phyloP scores from a whole-genome alignment of 2,329 filamentous ascomycete genomes.

The Ceratocystis papillata region DNA sequence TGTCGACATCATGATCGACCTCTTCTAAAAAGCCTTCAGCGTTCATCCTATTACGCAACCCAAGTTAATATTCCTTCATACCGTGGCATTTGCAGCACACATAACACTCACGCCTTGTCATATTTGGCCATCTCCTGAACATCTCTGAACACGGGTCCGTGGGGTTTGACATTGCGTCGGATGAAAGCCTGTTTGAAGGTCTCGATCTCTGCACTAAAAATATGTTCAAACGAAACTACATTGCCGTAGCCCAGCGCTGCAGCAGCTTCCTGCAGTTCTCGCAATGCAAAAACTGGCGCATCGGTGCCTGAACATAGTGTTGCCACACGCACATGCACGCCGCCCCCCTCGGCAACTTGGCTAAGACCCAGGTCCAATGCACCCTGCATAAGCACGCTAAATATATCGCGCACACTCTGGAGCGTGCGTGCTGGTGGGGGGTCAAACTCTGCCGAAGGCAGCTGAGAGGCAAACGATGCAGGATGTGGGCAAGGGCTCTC shows the following conservation, averaged over 20 bases:
- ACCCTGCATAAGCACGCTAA: constrained; percentile 15
- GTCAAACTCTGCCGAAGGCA: constrained; percentile 12
- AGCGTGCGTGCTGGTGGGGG: background rate
- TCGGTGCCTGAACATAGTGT: constrained; percentile 76
- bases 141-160: constrained; percentile 45
- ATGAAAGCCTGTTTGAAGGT: constrained; percentile 56
- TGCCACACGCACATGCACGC: constrained; percentile 38
- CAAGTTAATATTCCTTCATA: background rate
- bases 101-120: constrained; percentile 37
- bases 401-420: constrained; percentile 15
- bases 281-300: constrained; percentile 55
- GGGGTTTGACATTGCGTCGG: constrained; percentile 45
- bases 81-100: background rate
- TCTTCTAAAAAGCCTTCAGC: constrained; percentile 50
- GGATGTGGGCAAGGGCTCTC: too few relatives aligned
- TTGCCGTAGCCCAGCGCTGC: constrained; percentile 29
- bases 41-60: constrained; percentile 41
- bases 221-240: constrained; percentile 41
- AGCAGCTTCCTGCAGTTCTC: constrained; percentile 42
- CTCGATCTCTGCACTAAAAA: constrained; percentile 54
- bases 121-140: constrained; percentile 43
- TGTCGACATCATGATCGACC: constrained; percentile 49
- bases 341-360: constrained; percentile 28
- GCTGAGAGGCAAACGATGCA: background rate
- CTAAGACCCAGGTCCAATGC: constrained; percentile 25